These are phyloP conservation scores for Peniophora sp. DNA, from an alignment of 1,284 basidiomycete species.

Conservation along the genomic window DNA sequence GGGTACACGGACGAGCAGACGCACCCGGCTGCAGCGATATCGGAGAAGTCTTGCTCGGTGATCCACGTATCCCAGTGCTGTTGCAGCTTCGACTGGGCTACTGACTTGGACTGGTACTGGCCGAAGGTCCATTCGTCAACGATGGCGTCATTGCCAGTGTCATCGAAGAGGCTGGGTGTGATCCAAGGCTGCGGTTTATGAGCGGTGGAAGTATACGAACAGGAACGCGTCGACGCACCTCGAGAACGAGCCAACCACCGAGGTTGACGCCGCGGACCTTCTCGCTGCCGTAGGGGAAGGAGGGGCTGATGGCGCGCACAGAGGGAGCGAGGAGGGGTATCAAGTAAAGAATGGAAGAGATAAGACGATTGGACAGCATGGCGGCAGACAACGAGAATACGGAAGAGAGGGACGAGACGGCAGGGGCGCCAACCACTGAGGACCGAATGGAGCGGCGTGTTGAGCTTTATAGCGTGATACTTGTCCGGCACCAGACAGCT, in stretches of 20 bases:
- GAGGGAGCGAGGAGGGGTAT: background rate
- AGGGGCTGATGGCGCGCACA: constrained; percentile 25
- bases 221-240: constrained; percentile 32
- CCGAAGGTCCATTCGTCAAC: constrained; percentile 87
- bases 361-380: background rate
- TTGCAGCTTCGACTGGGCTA: constrained; percentile 43
- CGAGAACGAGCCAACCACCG: constrained; percentile 75
- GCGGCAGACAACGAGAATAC: too few relatives aligned
- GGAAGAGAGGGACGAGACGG: too few relatives aligned
- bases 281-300: constrained; percentile 45
- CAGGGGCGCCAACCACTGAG: too few relatives aligned
- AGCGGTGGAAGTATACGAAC: background rate
- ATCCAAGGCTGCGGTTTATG: constrained; percentile 62
- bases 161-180: constrained; percentile 79
- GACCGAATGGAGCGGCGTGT: too few relatives aligned
- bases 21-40: constrained; percentile 69
- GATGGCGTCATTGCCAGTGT: constrained; percentile 59
- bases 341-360: background rate
- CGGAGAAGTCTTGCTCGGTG: constrained; percentile 66
- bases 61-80: constrained; percentile 81
- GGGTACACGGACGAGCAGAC: constrained; percentile 13
- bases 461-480: too few relatives aligned
- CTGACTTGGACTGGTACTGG: constrained; percentile 43
- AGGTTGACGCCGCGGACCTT: constrained; percentile 70
- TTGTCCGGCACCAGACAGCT: too few relatives aligned